phyloP scores from a whole-genome alignment of 805 yeast species.

The Torulaspora gathmanii region DNA sequence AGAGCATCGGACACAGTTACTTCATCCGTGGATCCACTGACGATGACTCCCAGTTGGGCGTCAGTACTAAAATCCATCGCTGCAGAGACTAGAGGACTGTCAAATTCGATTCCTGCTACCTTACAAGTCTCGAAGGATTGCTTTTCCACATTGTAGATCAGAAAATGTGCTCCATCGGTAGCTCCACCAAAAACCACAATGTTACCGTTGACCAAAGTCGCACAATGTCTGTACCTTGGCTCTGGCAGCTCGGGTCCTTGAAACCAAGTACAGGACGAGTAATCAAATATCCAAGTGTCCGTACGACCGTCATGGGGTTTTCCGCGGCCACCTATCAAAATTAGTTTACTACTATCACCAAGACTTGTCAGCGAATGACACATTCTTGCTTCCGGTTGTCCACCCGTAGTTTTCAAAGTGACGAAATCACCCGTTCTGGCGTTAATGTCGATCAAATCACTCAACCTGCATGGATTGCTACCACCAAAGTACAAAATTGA shows the following conservation, averaged over 20 bases:
- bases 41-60: slow-evolving; percentile 16
- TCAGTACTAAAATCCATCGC: slow-evolving; percentile 17
- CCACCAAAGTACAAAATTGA: slow-evolving; percentile 38
- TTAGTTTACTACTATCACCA: slow-evolving; percentile 12
- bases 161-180: slow-evolving; percentile 19
- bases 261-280: slow-evolving; percentile 38
- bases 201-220: slow-evolving; percentile 31
- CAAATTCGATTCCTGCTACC: neutral
- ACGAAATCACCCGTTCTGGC: neutral
- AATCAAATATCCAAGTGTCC: slow-evolving; percentile 42
- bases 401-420: slow-evolving; percentile 17
- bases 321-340: slow-evolving; percentile 64
- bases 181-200: slow-evolving; percentile 53
- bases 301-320: slow-evolving; percentile 48
- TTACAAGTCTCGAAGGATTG: slow-evolving; percentile 17
- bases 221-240: slow-evolving; percentile 50
- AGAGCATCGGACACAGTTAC: slow-evolving; percentile 31
- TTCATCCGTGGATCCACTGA: slow-evolving; percentile 29
- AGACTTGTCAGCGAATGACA: slow-evolving; percentile 49
- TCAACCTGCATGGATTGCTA: slow-evolving; percentile 29
- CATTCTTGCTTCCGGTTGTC: slow-evolving; percentile 42
- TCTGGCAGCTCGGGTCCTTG: slow-evolving; percentile 38
- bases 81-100: slow-evolving; percentile 20
- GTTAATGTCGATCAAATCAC: slow-evolving; percentile 17
- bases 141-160: slow-evolving; percentile 16